Base-by-base conservation (phyloP, 495 filamentous ascomycete species). In the Penicillium cinerascens region DNA sequence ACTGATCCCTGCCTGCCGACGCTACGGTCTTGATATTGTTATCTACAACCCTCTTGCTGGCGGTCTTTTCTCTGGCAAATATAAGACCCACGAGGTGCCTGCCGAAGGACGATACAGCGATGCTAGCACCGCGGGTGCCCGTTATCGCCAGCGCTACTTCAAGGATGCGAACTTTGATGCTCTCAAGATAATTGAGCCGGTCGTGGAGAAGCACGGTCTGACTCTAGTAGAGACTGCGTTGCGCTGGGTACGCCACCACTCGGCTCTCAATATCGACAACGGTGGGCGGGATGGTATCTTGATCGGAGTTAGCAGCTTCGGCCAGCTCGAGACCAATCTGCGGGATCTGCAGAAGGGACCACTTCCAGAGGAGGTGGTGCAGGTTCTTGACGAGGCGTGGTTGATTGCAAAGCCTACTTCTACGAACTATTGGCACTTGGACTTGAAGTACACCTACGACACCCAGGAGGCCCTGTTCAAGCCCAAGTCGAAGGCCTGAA, bases 41-140 rank as follows among this genome's bases (percentile, higher is more conserved):
- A 76, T 92, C n/a, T 96, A 97, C 70, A 96, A 96, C 66, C 92
- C 92, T 0, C 73, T 88, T 44, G 89, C 88, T 9, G 91, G 91
- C 5, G 92, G 92, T 0, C 67, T 96, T 17, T 87, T 96, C 62
- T 86, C 85, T 21, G 89, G 91, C 47, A 93, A 93, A 63, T 91
- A 91, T 74, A 91, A 89, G 72, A 78, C 80, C 33, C 70, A 66
- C 25, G 87, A 88, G 63, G 69, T 85, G 0, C 88, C 88, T 5
- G 63, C 67, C 0, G 79, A 83, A 42, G 90, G 92, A 4, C 80
- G 92, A 13, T 96, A 83, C 69, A 83, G 79, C 49, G 77, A 86
- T 49, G 69, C 67, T n/a, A 63, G 58, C 27, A 51, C 49, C 23
- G 67, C 61, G 47, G 90, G 90, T n/a, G 54, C 54, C 27, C 72